Evolutionary conservation across 805 yeast species (phyloP).

Genomic region (Soucietia sequanensis): DNA sequence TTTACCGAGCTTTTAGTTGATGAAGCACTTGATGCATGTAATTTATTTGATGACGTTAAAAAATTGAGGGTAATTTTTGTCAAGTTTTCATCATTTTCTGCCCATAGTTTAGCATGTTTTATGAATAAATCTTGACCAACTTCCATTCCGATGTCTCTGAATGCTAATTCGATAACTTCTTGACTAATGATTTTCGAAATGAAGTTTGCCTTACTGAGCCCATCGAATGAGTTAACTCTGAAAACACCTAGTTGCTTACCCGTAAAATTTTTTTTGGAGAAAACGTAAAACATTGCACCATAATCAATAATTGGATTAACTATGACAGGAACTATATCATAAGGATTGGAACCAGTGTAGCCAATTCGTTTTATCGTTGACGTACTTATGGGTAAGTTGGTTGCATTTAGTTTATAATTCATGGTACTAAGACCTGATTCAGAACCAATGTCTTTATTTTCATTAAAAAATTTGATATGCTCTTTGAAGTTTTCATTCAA

Average conservation of each 20-base stretch:
- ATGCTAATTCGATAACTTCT: constrained; percentile 46
- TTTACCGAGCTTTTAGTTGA: constrained; percentile 31
- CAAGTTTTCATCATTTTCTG: constrained; percentile 42
- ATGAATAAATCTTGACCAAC: constrained; percentile 32
- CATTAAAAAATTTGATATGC: constrained; percentile 34
- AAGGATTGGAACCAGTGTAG: constrained; percentile 31
- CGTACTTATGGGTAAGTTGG: constrained; percentile 31
- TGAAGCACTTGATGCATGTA: constrained; percentile 43
- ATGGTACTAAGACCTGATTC: neutral
- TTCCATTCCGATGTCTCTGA: constrained; percentile 40
- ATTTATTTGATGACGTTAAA: constrained; percentile 36
- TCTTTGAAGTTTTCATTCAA: constrained; percentile 38
- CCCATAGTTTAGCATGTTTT: constrained; percentile 47
- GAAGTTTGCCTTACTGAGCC: constrained; percentile 48
- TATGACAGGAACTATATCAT: constrained; percentile 27
- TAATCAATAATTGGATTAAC: constrained; percentile 38
- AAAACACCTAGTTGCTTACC: constrained; percentile 54
- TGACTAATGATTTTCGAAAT: constrained; percentile 47
- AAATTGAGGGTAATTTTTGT: constrained; percentile 40
- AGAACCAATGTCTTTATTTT: constrained; percentile 11
- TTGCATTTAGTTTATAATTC: constrained; percentile 15
- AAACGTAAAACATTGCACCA: constrained; percentile 47
- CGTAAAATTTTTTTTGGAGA: constrained; percentile 27
- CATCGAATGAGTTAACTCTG: constrained; percentile 49
- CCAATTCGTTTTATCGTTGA: constrained; percentile 35